Evolutionary conservation across 2,329 filamentous ascomycete genomes (phyloP).

Genomic region (Botrytis deweyae): DNA sequence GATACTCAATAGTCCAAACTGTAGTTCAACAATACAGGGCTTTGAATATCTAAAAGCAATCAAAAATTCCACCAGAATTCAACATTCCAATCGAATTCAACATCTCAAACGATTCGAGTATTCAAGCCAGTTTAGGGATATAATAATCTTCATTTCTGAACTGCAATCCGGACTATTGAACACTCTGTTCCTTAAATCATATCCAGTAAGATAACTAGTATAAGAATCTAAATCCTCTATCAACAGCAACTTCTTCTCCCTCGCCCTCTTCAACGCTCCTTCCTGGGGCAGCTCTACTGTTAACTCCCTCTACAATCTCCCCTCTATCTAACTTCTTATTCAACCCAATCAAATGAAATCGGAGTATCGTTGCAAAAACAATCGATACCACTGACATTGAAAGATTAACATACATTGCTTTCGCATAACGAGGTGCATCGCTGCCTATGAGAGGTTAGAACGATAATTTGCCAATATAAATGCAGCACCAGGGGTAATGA

Average conservation of each 20-base stretch:
- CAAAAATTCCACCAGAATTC: no score
- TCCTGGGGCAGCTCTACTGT: neutral
- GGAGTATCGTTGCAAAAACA: conserved; percentile 58
- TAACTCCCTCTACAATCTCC: conserved; percentile 46
- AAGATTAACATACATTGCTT: conserved; percentile 67
- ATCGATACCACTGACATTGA: conserved; percentile 64
- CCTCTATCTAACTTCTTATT: conserved; percentile 70
- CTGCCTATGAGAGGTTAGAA: neutral
- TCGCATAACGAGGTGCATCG: conserved; percentile 16
- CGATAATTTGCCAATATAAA: neutral
- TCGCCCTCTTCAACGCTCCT: conserved; percentile 8
- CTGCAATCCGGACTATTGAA: no score
- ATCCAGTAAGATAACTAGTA: neutral
- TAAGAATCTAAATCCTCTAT: conserved; percentile 16
- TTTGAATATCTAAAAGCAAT: no score
- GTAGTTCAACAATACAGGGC: no score
- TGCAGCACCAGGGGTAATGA: neutral
- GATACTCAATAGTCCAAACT: no score
- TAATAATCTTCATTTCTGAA: no score
- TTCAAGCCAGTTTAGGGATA: no score
- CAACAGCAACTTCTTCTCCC: conserved; percentile 17
- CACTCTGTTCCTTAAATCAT: neutral
- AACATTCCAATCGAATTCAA: no score
- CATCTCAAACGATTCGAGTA: no score
- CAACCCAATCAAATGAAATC: conserved; percentile 61